Base-by-base conservation (phyloP, 2,329 filamentous ascomycete genomes). In the Aspergillus niger region DNA sequence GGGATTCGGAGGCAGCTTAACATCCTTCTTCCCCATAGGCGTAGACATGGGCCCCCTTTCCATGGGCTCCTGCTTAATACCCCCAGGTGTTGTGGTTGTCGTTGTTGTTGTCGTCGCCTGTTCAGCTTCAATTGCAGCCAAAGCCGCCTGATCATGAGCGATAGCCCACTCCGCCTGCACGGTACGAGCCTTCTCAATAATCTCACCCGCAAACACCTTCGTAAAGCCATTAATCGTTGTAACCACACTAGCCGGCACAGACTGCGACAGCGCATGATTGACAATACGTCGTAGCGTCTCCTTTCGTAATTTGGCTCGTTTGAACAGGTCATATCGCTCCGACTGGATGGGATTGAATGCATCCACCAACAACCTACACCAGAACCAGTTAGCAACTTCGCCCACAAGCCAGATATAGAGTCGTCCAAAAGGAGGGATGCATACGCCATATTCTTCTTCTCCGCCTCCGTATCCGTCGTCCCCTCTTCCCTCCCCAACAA, bases 211-310 rank as follows among this genome's bases (percentile, higher is more conserved):
- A 73, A 89, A 89, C 63, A 87, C 82, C 73, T 90, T 90, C 20
- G 85, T 85, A 70, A 87, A 89, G 10, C 85, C 85, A 44, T 83
- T 85, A 55, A 90, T 85, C 5, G 85, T 85, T 13, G 85, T 86
- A 41, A 89, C 83, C 55, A 89, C 86, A 63, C 83, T 85, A 28
- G 83, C 81, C 1, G 87, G 87, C 5, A 90, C 86, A 50, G 85
- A 88, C 71, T 90, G 87, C 1, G 84, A 86, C 41, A 90, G 81
- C 1, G 86, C 88, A 70, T 88, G 85, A 67, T 90, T 90, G 63
- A 87, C 86, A 63, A 90, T 84, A 67, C 81, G 72, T 59, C 81
- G 80, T 13, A 84, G 75, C 0, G 79, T 81, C 54, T 81, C 77
- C 60, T 82, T 82, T 38, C 81, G 78, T 53, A 84, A 69, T 65